phyloP scores from a whole-genome alignment of 164 flowering plant genomes.

The Nymphaea thermarum region DNA sequence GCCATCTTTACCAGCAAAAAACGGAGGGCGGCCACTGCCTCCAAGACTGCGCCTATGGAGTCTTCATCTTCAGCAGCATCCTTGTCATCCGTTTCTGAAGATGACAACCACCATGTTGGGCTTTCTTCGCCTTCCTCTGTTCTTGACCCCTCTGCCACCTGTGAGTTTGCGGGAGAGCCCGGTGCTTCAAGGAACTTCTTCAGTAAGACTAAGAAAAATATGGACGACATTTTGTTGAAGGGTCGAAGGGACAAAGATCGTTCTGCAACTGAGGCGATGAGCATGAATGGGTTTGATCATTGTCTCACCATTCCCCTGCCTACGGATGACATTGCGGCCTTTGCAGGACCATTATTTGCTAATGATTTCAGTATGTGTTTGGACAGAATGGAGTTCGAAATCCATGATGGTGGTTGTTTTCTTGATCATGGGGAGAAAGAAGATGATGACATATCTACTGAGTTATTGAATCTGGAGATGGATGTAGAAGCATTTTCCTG shows the following conservation, averaged over 20 bases:
- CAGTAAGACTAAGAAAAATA: neutral
- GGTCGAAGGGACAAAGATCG: neutral
- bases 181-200: neutral
- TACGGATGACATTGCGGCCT: neutral
- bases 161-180: neutral
- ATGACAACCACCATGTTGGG: neutral
- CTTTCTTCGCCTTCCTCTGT: conserved; percentile 1
- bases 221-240: neutral
- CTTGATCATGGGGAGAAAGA: neutral
- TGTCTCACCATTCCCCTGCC: neutral
- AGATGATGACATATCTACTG: neutral
- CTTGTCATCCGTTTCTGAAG: neutral
- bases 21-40: neutral
- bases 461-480: neutral
- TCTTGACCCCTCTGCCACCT: neutral
- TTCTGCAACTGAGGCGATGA: neutral
- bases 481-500: neutral
- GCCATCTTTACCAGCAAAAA: neutral
- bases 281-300: neutral
- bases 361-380: neutral
- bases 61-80: neutral
- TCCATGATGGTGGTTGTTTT: neutral
- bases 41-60: neutral
- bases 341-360: neutral
- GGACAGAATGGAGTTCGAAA: neutral